A percentile compares a stretch with the other conserved stretches of the same genome.
Conservation (phyloP, 768 basidiomycete species). For the Phlebiopsis gigantea region DNA sequence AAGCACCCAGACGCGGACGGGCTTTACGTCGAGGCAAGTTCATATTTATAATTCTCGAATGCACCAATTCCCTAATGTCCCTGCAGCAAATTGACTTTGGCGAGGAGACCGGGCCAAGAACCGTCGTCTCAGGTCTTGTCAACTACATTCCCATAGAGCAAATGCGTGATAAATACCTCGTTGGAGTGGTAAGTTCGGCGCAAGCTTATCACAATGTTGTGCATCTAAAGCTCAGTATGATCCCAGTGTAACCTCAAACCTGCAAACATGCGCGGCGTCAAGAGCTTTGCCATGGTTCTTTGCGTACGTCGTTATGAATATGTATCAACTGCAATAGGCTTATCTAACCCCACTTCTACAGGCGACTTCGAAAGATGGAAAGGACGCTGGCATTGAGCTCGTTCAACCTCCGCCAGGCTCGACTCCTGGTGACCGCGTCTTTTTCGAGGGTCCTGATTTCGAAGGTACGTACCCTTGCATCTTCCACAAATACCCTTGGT, state of each 20-base stretch:
- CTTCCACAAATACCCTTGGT: background rate
- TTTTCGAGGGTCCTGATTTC: slow-evolving; percentile 88
- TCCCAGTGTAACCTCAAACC: slow-evolving; percentile 96
- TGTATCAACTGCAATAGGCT: background rate
- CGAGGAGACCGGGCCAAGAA: slow-evolving; percentile 90
- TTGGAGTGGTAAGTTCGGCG: slow-evolving; percentile 65
- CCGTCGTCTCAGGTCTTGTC: slow-evolving; percentile 95
- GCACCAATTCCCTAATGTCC: slow-evolving; percentile 3
- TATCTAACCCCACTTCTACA: slow-evolving; percentile 25
- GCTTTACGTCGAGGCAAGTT: slow-evolving; percentile 84
- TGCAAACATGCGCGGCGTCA: slow-evolving; percentile 94
- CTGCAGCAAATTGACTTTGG: slow-evolving; percentile 86
- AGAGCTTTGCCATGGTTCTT: slow-evolving; percentile 97
- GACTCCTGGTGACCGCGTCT: slow-evolving; percentile 89
- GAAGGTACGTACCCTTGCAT: slow-evolving; percentile 50
- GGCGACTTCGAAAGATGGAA: slow-evolving; percentile 89
- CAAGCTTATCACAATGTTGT: background rate
- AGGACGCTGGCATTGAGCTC: slow-evolving; percentile 86
- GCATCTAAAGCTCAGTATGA: background rate
- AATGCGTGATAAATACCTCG: slow-evolving; percentile 78
- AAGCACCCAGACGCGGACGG: slow-evolving; percentile 97
- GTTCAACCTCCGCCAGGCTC: slow-evolving; percentile 82
- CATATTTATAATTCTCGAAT: background rate
- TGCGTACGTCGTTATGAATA: slow-evolving; percentile 47
- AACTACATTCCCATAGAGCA: slow-evolving; percentile 95